Evolutionary conservation across 2,329 filamentous ascomycete species (phyloP), one percentile per base, ranked within the genome.

Genomic region (Alternaria arborescens): DNA sequence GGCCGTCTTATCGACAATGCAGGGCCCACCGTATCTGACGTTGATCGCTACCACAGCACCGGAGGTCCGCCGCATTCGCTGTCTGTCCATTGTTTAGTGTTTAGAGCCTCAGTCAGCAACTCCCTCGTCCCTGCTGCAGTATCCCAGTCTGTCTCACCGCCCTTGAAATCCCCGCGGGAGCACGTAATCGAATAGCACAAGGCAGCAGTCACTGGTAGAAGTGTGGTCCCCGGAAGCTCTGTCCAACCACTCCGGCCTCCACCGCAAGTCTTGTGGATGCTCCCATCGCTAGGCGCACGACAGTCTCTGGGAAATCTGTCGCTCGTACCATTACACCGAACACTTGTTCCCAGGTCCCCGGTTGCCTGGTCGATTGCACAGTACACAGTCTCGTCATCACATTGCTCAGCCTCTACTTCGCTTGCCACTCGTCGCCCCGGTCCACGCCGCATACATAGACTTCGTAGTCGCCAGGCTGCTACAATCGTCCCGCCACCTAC

Each of bases 211-310:
- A 46, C 58, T 59, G 51, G 53, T 18, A 52, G 52, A 28, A 47
- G 53, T 55, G 51, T 56, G 52, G 24, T 48, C 47, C 42, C 41
- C 41, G 41, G 50, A 51, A 50, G 38, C 53, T 34, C 47, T 55
- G 55, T 52, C 54, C 32, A 24, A 50, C 52, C 48, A 38, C 24
- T 20, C 26, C 30, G 30, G 53, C 68, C 68, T 61, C 64, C 66
- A 65, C 66, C 58, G 61, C 50, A 51, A 44, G 56, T 53, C 60
- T 67, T 58, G 71, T 77, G 70, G 62, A 77, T 77, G 74, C 59
- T 63, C 58, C 52, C 59, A 42, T 44, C 36, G 34, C 61, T 36
- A 51, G 62, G 61, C 58, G 55, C 62, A 61, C 62, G 62, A 68
- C 70, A 64, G 55, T 60, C 61, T 66, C 65, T 73, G 62, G 69